Evolutionary conservation across 2,329 filamentous ascomycete species (phyloP).

Genomic region (Polytolypa hystricis): DNA sequence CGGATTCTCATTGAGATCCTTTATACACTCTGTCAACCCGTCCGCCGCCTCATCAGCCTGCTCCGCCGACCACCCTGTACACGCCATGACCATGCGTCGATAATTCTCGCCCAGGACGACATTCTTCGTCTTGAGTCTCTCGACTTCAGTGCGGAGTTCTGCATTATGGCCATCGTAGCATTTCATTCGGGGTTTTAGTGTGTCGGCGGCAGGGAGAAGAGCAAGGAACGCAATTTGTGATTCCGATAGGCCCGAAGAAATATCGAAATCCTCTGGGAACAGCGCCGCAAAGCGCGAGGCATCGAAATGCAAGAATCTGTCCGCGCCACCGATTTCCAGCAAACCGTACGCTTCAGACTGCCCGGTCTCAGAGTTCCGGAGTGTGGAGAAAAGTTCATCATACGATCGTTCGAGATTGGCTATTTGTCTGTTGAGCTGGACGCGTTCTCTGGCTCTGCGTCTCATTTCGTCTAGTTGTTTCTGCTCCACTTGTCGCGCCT

Average conservation of each 20-base stretch:
- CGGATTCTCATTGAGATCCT: slow-evolving; percentile 56
- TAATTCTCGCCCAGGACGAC: slow-evolving; percentile 81
- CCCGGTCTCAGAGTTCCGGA: slow-evolving; percentile 39
- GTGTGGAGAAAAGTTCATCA: slow-evolving; percentile 53
- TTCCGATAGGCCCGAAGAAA: slow-evolving; percentile 31
- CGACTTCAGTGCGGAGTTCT: slow-evolving; percentile 55
- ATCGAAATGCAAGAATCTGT: slow-evolving; percentile 30
- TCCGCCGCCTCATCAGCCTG: slow-evolving; percentile 74
- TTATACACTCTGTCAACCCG: slow-evolving; percentile 71
- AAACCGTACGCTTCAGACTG: slow-evolving; percentile 36
- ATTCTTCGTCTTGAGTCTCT: slow-evolving; percentile 63
- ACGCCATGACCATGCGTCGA: slow-evolving; percentile 74
- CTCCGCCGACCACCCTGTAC: slow-evolving; percentile 65
- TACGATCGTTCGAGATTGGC: slow-evolving; percentile 65
- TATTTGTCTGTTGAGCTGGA: slow-evolving; percentile 58
- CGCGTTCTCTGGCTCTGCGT: slow-evolving; percentile 51
- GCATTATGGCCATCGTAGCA: slow-evolving; percentile 61
- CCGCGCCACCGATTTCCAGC: slow-evolving; percentile 38
- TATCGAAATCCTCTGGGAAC: slow-evolving; percentile 28
- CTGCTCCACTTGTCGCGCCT: slow-evolving; percentile 65
- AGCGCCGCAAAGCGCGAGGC: slow-evolving; percentile 23
- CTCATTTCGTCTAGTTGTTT: slow-evolving; percentile 62
- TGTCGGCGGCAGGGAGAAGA: slow-evolving; percentile 47
- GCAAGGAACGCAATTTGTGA: slow-evolving; percentile 34
- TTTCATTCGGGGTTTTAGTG: slow-evolving; percentile 56